Conservation (phyloP, 2,329 filamentous ascomycete genomes). For the Trichoderma polysporum region DNA sequence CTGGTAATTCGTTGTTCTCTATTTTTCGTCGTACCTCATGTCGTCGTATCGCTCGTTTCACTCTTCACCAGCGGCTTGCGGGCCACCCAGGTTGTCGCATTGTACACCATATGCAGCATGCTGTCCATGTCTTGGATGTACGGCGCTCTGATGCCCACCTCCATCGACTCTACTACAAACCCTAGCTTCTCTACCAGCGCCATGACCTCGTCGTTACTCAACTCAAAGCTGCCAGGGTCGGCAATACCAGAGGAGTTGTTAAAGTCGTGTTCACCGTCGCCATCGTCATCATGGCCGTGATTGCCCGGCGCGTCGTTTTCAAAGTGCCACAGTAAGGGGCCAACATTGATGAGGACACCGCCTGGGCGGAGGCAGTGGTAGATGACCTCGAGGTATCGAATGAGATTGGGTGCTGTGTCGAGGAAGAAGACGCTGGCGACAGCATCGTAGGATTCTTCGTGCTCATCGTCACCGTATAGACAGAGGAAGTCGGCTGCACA, state of each 20-base stretch:
- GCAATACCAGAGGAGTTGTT: slow-evolving; percentile 67
- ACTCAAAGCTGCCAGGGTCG: slow-evolving; percentile 85
- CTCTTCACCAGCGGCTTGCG: slow-evolving; percentile 55
- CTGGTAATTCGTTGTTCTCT: neutral
- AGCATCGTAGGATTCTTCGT: slow-evolving; percentile 68
- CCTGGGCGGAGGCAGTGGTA: slow-evolving; percentile 71
- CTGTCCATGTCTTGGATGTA: slow-evolving; percentile 85
- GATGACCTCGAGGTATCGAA: slow-evolving; percentile 86
- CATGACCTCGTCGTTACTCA: slow-evolving; percentile 85
- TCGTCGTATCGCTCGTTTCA: neutral
- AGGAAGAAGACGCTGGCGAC: slow-evolving; percentile 94
- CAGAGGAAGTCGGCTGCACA: slow-evolving; percentile 88
- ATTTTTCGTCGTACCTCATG: neutral
- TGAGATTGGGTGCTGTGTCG: slow-evolving; percentile 91
- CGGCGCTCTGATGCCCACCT: slow-evolving; percentile 64
- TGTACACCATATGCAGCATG: slow-evolving; percentile 83
- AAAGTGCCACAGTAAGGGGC: slow-evolving; percentile 94
- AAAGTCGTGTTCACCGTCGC: slow-evolving; percentile 50
- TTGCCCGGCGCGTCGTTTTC: slow-evolving; percentile 68
- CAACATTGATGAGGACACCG: slow-evolving; percentile 85
- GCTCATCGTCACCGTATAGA: slow-evolving; percentile 68
- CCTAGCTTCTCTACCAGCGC: slow-evolving; percentile 71
- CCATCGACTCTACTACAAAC: slow-evolving; percentile 68
- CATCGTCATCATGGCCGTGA: slow-evolving; percentile 52
- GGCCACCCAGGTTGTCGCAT: slow-evolving; percentile 81